Evolutionary conservation across 495 filamentous ascomycete genomes (phyloP), one percentile per base, ranked within the genome.

Genomic region (Aspergillus saccharolyticus): DNA sequence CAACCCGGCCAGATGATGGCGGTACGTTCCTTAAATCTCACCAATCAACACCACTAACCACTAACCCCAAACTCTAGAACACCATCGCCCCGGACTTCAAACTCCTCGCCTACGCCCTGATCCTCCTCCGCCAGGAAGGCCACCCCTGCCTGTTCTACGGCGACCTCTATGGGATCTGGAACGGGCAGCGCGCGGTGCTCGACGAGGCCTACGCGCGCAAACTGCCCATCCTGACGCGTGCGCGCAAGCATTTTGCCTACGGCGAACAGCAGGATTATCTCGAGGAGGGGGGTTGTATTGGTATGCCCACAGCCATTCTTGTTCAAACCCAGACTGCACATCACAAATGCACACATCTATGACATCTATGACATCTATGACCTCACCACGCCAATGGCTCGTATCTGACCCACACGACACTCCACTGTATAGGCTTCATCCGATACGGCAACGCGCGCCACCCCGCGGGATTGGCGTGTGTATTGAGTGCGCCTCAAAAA

Each of bases 71-170:
- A n/a, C n/a, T n/a, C n/a, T 52, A 76, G 73, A 78, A 79, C 20
- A 74, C 73, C 7, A 74, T 86, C 12, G 67, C 76, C 10, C 65
- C 69, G 6, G 78, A 73, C 63, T 86, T 85, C 73, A 82, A 84
- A 61, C 76, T 80, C 1, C 70, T 84, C 16, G 80, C 81, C 24
- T 84, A 86, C 59, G 70, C 81, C 12, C 69, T 85, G 19, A 89
- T 87, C 57, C 83, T 90, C n/a, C 80, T 89, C 22, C 84, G 86
- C 20, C 67, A 73, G 45, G 69, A 75, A 16, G 86, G 86, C 46
- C 85, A 84, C 55, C 87, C 87, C 0, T 89, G 84, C 55, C 61
- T 89, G 52, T 90, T 87, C 66, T 90, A 85, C 65, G 87, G 87
- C 33, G 87, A 90, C 63, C 59, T 90, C 10, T 90, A 89, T 67